Conservation (phyloP, 2,329 filamentous ascomycete genomes). For the Fusarium torreyae region DNA sequence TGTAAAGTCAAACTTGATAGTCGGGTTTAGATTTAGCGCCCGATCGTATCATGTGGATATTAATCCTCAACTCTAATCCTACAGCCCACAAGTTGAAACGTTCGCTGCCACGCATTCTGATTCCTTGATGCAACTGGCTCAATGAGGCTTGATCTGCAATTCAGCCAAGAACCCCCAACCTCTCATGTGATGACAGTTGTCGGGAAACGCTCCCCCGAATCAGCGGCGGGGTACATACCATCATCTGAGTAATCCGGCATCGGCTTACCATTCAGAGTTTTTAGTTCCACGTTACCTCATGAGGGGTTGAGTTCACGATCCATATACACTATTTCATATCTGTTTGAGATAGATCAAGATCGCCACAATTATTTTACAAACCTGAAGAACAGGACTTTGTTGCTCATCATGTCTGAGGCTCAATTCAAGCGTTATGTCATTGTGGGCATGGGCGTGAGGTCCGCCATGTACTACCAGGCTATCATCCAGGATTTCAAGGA, state of each 20-base stretch:
- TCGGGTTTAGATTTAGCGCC: constrained; percentile 12
- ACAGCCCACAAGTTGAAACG: constrained; percentile 5
- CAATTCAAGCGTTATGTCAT: constrained; percentile 65
- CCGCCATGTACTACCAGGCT: constrained; percentile 72
- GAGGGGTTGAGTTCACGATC: constrained; percentile 3
- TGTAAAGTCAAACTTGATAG: not conserved
- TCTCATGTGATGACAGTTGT: constrained; percentile 31
- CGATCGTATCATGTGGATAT: constrained; percentile 18
- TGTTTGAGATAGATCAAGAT: no score
- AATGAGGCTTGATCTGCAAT: constrained; percentile 28
- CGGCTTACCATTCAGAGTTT: constrained; percentile 9
- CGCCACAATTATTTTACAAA: not conserved
- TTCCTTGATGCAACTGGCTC: constrained; percentile 15
- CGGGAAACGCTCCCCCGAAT: constrained; percentile 28
- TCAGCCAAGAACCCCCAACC: constrained; percentile 25
- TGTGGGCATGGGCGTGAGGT: constrained; percentile 71
- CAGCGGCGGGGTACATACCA: constrained; percentile 25
- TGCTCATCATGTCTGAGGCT: constrained; percentile 27
- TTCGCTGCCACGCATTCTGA: constrained; percentile 14
- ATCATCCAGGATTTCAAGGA: constrained; percentile 67
- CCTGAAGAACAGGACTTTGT: not conserved
- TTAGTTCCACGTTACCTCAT: not conserved
- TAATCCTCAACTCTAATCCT: not conserved
- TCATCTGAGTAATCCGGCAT: constrained; percentile 21
- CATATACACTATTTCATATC: no score